Evolutionary conservation across 2,329 filamentous ascomycete species (phyloP).

Genomic region (Exophiala lecanii-corni): DNA sequence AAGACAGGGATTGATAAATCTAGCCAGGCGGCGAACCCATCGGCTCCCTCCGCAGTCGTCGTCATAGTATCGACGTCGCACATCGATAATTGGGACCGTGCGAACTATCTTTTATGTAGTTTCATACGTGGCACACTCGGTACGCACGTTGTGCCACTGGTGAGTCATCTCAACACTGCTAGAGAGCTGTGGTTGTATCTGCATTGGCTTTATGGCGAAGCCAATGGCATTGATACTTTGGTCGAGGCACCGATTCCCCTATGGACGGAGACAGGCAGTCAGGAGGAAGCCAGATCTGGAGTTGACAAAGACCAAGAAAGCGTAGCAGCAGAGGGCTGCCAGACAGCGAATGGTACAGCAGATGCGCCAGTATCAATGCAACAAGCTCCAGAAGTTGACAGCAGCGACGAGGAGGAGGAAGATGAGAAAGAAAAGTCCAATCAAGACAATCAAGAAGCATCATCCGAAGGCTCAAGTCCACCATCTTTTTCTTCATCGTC

Average conservation of each 20-base stretch:
- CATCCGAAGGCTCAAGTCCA: too few species aligned
- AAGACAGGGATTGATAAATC: background rate
- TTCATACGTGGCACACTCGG: slow-evolving; percentile 20
- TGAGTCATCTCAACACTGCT: slow-evolving; percentile 17
- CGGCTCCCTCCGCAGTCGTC: too few species aligned
- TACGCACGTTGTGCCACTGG: slow-evolving; percentile 14
- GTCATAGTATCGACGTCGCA: background rate
- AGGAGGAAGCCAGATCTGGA: slow-evolving; percentile 7
- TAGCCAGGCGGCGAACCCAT: background rate
- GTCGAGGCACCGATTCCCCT: slow-evolving; percentile 7
- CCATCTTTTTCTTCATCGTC: too few species aligned
- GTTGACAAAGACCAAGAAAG: slow-evolving; percentile 1
- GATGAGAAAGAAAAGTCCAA: background rate
- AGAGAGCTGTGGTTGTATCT: slow-evolving; percentile 18
- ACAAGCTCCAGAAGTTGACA: too few species aligned
- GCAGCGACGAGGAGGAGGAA: too few species aligned
- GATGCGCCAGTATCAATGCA: too few species aligned
- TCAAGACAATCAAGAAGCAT: background rate
- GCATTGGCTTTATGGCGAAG: slow-evolving; percentile 20
- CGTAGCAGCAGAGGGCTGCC: too few species aligned
- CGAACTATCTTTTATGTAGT: slow-evolving; percentile 14
- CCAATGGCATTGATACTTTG: slow-evolving; percentile 16
- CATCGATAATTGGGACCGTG: slow-evolving; percentile 15
- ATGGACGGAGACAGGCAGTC: slow-evolving; percentile 6
- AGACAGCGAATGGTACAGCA: too few species aligned